phyloP scores from a whole-genome alignment of 2,329 filamentous ascomycete species.

The Diaporthe sp. region DNA sequence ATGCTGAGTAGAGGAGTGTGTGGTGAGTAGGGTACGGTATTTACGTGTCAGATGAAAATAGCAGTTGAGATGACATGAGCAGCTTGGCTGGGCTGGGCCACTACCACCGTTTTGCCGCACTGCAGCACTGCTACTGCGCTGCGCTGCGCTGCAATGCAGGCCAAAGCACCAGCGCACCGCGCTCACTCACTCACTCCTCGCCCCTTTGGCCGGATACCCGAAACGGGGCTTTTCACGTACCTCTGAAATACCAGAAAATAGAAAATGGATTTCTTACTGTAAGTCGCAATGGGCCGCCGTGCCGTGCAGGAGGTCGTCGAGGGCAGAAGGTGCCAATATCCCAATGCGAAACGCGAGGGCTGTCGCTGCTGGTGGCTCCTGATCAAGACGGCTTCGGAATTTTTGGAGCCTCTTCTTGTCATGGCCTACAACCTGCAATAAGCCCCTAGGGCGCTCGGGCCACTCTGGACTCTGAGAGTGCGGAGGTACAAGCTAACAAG shows the following conservation, averaged over 20 bases:
- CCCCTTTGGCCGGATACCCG: constrained; percentile 33
- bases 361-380: constrained; percentile 24
- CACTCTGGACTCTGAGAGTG: background rate
- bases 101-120: constrained; percentile 6
- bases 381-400: constrained; percentile 40
- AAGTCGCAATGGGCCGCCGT: constrained; percentile 7
- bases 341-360: constrained; percentile 37
- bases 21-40: constrained; percentile 30
- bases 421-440: constrained; percentile 27
- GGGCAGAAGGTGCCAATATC: constrained; percentile 39
- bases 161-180: background rate
- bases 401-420: constrained; percentile 33
- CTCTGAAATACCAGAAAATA: constrained; percentile 32
- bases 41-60: constrained; percentile 41
- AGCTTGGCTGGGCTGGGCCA: constrained; percentile 22
- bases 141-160: constrained; percentile 17
- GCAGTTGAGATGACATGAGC: constrained; percentile 37
- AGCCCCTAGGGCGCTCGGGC: constrained; percentile 31
- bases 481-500: background rate
- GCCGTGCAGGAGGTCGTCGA: constrained; percentile 22
- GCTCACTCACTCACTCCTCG: background rate
- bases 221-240: constrained; percentile 27
- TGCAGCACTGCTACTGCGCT: constrained; percentile 5
- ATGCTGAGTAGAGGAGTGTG: constrained; percentile 30
- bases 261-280: background rate